These are phyloP conservation scores for Umbelopsis vinacea DNA, from an alignment of 192 early-diverging fungal genomes.

Conservation along the genomic window DNA sequence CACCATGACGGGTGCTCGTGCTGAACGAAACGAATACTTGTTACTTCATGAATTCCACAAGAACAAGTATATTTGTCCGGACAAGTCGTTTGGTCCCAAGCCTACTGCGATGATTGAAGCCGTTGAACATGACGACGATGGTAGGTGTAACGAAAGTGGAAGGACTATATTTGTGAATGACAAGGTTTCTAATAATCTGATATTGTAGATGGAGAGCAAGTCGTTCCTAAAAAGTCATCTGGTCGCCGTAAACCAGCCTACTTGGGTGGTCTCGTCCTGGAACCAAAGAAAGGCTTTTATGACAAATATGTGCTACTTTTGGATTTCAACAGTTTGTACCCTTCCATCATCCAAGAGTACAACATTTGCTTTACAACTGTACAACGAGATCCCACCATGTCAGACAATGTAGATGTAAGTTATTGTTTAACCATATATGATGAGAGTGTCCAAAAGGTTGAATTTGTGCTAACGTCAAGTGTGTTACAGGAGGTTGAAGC, in stretches of 20 bases:
- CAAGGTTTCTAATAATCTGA: conserved; percentile 23
- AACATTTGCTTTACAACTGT: conserved; percentile 99
- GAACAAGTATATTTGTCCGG: conserved; percentile 91
- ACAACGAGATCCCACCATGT: conserved; percentile 36
- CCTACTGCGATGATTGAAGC: conserved; percentile 25
- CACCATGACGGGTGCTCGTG: conserved; percentile 86
- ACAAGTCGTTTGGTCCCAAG: conserved; percentile 61
- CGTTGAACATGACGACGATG: conserved; percentile 39
- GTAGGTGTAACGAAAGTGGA: background rate
- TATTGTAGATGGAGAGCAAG: conserved; percentile 35
- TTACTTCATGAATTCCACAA: conserved; percentile 96
- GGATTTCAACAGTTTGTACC: conserved; percentile 99
- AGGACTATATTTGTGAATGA: background rate
- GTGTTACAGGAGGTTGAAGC: conserved; percentile 51
- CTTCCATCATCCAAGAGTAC: conserved; percentile 99
- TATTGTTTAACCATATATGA: too few species aligned
- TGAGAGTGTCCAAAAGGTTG: too few species aligned
- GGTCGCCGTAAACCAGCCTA: conserved; percentile 88
- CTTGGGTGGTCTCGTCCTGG: conserved; percentile 94
- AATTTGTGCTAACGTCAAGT: too few species aligned
- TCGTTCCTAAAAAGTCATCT: conserved; percentile 40
- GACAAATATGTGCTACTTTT: conserved; percentile 93
- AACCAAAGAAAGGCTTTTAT: conserved; percentile 97
- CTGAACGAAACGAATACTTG: conserved; percentile 95
- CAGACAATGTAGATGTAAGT: background rate